Conservation (phyloP, 768 basidiomycete species). For the Trametes cubensis region DNA sequence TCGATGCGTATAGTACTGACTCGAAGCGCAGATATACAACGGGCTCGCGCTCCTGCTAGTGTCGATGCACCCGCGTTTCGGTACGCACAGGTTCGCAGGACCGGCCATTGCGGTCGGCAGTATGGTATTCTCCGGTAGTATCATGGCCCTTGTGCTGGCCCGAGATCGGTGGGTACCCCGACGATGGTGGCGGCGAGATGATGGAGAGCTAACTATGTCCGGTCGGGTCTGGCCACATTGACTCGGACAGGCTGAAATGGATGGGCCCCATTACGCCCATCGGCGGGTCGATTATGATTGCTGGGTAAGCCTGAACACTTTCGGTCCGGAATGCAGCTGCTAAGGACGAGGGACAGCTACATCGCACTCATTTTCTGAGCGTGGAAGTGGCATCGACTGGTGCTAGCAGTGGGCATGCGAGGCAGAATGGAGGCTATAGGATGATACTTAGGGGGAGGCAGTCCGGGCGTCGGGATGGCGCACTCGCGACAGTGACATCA, state of each 20-base stretch:
- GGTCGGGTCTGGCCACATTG: background rate
- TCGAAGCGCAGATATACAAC: constrained; percentile 55
- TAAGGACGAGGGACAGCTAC: constrained; percentile 44
- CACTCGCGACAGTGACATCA: constrained; percentile 9
- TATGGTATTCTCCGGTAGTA: constrained; percentile 63
- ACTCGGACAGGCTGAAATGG: constrained; percentile 43
- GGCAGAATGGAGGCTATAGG: background rate
- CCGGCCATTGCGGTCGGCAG: constrained; percentile 64
- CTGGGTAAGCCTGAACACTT: constrained; percentile 51
- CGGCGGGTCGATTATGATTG: constrained; percentile 65
- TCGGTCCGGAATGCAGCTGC: background rate
- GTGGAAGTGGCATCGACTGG: background rate
- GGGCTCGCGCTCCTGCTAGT: constrained; percentile 66
- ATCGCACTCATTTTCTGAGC: constrained; percentile 50
- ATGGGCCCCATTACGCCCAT: constrained; percentile 71
- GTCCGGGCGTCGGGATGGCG: background rate
- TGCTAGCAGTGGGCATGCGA: background rate
- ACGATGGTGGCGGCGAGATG: constrained; percentile 4
- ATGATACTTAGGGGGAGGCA: background rate
- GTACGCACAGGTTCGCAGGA: constrained; percentile 63
- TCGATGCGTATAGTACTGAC: background rate
- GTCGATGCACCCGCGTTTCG: constrained; percentile 65
- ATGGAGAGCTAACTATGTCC: background rate
- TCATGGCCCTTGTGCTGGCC: constrained; percentile 55
- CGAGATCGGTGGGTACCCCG: constrained; percentile 43